Evolutionary conservation across 192 early-diverging fungal species (phyloP).

Genomic region (Mycoemilia scoparia): DNA sequence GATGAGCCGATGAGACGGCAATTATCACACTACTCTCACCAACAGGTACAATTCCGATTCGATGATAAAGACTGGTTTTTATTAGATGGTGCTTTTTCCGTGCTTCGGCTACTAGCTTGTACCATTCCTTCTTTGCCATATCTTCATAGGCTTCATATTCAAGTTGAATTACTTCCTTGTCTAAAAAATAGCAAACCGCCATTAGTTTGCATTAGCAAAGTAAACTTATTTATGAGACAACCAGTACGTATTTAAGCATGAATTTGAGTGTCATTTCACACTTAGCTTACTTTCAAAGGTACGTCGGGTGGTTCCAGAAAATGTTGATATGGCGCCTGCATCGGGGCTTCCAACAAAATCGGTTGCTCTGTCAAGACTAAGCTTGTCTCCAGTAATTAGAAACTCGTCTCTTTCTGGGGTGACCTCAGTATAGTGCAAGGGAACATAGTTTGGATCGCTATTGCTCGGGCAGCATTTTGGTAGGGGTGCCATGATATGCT

Average conservation of each 20-base stretch:
- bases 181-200: conserved; percentile 9
- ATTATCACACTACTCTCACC: conserved; percentile 69
- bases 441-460: too few relatives aligned
- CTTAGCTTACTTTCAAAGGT: conserved; percentile 48
- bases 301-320: conserved; percentile 73
- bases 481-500: too few relatives aligned
- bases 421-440: too few relatives aligned
- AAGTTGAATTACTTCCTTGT: conserved; percentile 49
- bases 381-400: conserved; percentile 33
- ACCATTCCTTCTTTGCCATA: conserved; percentile 65
- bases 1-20: conserved; percentile 58
- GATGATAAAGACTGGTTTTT: conserved; percentile 60
- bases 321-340: conserved; percentile 78
- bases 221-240: not conserved
- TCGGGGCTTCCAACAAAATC: conserved; percentile 41
- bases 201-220: not conserved
- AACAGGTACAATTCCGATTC: conserved; percentile 57
- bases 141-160: conserved; percentile 75
- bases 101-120: conserved; percentile 38
- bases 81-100: conserved; percentile 43
- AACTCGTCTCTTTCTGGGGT: too few relatives aligned
- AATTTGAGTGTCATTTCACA: not conserved
- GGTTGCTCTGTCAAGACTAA: conserved; percentile 38
- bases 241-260: not conserved
- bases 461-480: too few relatives aligned